Conservation (phyloP, 1,139 yeast genomes). For the Suhomyces taliae region DNA sequence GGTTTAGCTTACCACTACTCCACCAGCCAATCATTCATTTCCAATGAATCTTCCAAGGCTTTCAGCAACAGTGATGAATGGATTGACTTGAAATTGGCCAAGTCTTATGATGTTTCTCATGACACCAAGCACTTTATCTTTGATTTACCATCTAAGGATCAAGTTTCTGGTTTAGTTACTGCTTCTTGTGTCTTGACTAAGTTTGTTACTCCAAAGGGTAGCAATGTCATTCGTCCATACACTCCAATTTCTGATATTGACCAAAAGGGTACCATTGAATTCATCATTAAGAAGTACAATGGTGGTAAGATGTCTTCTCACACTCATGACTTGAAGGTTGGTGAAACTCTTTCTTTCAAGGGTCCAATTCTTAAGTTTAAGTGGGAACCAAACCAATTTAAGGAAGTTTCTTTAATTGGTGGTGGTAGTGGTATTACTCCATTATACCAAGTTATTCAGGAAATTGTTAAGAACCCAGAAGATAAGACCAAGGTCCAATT, state of each 20-base stretch:
- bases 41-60: slow-evolving; percentile 54
- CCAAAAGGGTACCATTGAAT: slow-evolving; percentile 71
- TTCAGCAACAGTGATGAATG: slow-evolving; percentile 74
- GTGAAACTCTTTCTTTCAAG: slow-evolving; percentile 85
- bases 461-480: slow-evolving; percentile 65
- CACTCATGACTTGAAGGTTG: slow-evolving; percentile 65
- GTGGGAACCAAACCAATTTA: slow-evolving; percentile 84
- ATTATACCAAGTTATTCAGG: slow-evolving; percentile 78
- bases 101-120: slow-evolving; percentile 54
- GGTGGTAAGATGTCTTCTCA: slow-evolving; percentile 84
- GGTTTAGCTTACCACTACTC: slow-evolving; percentile 50
- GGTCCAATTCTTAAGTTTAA: slow-evolving; percentile 95
- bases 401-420: slow-evolving; percentile 80
- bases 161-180: slow-evolving; percentile 72
- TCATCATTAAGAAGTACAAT: slow-evolving; percentile 82
- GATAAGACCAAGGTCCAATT: slow-evolving; percentile 86
- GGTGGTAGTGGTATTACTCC: slow-evolving; percentile 99
- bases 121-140: slow-evolving; percentile 73
- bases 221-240: slow-evolving; percentile 91
- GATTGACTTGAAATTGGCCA: slow-evolving; percentile 74
- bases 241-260: slow-evolving; percentile 82
- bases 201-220: slow-evolving; percentile 81
- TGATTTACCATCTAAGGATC: slow-evolving; percentile 66
- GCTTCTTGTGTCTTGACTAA: slow-evolving; percentile 84
- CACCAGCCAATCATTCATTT: slow-evolving; percentile 25